phyloP scores from a whole-genome alignment of 257 asterid species.

The Prunella vulgaris region DNA sequence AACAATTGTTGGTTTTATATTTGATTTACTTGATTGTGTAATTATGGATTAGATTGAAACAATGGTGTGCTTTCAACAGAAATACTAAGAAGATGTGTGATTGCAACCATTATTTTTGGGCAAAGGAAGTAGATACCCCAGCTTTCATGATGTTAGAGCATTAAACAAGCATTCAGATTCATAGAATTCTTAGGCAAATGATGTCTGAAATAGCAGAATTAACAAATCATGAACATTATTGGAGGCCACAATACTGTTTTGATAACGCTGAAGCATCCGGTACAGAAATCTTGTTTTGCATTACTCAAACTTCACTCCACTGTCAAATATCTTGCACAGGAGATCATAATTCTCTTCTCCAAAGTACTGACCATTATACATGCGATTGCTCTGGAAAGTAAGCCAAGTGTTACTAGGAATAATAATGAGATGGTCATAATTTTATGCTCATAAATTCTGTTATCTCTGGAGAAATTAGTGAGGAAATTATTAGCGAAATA shows the following conservation, averaged over 20 bases:
- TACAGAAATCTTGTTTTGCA: not conserved
- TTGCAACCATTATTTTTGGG: not conserved
- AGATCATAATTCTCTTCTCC: conserved; percentile 35
- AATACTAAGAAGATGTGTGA: not conserved
- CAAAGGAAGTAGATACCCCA: not conserved
- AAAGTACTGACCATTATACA: not conserved
- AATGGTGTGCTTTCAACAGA: not conserved
- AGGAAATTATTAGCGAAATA: not conserved
- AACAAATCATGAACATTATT: conserved; percentile 7
- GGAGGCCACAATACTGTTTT: not conserved
- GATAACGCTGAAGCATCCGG: not conserved
- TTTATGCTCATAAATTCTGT: not conserved
- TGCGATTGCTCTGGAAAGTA: conserved; percentile 22
- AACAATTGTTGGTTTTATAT: not conserved
- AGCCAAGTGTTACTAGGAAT: conserved; percentile 10
- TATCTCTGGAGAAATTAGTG: conserved; percentile 2
- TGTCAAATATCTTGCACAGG: conserved; percentile 37
- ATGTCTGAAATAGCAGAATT: not conserved
- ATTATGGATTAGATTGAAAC: not conserved
- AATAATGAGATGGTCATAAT: not conserved
- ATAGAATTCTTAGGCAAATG: not conserved
- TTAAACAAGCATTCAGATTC: not conserved
- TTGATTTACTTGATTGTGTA: not conserved
- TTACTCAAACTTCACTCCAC: conserved; percentile 28
- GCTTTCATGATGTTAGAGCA: not conserved